Evolutionary conservation across 768 basidiomycete species (phyloP), one percentile per base, ranked within the genome.

Genomic region (Paxillus rubicundulus): DNA sequence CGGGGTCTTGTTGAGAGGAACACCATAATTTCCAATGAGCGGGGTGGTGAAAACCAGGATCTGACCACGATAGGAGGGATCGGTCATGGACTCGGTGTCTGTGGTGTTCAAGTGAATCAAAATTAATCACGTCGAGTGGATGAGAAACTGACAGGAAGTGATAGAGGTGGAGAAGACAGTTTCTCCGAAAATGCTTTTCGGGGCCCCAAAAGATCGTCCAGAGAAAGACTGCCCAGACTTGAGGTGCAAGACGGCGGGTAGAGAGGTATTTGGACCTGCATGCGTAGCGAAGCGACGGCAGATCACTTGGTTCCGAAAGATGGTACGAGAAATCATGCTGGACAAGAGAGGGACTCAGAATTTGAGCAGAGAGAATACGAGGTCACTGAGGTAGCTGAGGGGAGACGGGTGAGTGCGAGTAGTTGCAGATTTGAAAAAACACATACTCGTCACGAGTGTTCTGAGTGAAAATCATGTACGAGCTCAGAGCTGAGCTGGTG

Each of bases 31-130:
- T 37, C 97, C 97, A 59, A 99, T 97, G 72, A 99, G 83, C 9
- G 97, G 97, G 0, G 95, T 89, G 40, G 97, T 99, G 76, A 99
- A 99, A 52, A 99, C 97, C 57, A 99, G 82, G 65, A 99, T 96
- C 72, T 99, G 97, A 46, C 92, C 89, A 32, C 92, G 89, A 72
- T 99, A 98, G 8, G 97, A 98, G 7, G 97, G 97, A 70, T 99
- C 97, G 34, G 97, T 99, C 97, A 99, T 98, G 8, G 93, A 97
- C 73, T 99, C 97, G 43, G 96, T 98, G 70, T 99, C 94, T 96
- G 65, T n/a, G 24, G 17, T 53, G 57, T 33, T 33, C 53, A 55
- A 9, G 16, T 50, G 48, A 61, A 44, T 5, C 41, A 40, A 39
- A 56, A 50, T 49, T 48, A 37, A 54, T 48, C 2, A 32, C 14